A percentile compares a stretch with the other conserved stretches of the same genome.
These are phyloP conservation scores for Leishmania lainsoni DNA, from an alignment of 208 protist species.

Conservation along the genomic window DNA sequence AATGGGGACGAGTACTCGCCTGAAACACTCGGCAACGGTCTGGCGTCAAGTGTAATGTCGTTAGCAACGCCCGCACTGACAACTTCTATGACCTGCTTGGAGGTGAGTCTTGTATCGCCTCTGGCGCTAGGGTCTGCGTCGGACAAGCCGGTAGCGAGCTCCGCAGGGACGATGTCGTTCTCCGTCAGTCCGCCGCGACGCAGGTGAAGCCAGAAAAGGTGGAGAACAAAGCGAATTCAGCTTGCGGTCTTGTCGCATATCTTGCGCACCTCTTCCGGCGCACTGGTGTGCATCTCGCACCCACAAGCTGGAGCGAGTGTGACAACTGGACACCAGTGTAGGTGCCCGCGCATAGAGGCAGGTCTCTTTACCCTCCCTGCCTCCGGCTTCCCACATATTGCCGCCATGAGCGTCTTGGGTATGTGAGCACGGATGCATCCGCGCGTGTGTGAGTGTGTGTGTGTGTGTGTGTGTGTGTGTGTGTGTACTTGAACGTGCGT, in stretches of 20 bases:
- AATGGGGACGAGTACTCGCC: not conserved
- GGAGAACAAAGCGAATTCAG: not conserved
- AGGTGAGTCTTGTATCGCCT: conserved; percentile 7
- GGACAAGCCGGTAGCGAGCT: conserved; percentile 5
- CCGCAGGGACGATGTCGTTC: not conserved
- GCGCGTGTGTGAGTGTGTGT: not conserved
- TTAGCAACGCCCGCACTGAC: conserved; percentile 10
- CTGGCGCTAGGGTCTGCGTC: not conserved
- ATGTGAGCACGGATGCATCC: not conserved
- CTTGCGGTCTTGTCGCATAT: not conserved
- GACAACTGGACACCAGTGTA: not conserved
- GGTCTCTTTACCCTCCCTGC: not conserved
- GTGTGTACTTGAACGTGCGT: not conserved
- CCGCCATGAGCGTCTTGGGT: not conserved
- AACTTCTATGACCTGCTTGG: not conserved
- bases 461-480: not conserved
- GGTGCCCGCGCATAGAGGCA: not conserved
- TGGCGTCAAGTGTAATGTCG: conserved; percentile 18
- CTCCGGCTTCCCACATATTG: not conserved
- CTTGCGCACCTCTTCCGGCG: not conserved
- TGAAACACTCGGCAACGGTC: not conserved
- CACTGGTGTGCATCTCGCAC: not conserved
- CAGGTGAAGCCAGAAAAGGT: not conserved
- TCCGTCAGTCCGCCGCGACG: not conserved
- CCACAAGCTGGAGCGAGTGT: not conserved